Conservation (phyloP, 2,329 filamentous ascomycete genomes). For the Phialocephala subalpina region DNA sequence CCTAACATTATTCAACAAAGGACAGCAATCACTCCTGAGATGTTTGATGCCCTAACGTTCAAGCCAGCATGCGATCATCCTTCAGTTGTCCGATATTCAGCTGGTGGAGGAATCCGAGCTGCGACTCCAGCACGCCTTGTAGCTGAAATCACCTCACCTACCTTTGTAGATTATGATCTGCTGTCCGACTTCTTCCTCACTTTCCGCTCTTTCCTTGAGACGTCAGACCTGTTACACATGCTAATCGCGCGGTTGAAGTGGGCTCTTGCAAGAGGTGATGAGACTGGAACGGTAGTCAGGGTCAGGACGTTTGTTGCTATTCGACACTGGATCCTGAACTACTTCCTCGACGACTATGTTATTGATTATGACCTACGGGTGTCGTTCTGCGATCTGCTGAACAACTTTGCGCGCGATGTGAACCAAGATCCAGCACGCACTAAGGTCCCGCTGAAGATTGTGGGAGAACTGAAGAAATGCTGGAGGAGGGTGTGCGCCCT, state of each 20-base stretch:
- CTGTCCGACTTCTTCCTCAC: constrained; percentile 98
- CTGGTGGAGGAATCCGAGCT: constrained; percentile 79
- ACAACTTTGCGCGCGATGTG: constrained; percentile 68
- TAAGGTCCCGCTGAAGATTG: constrained; percentile 78
- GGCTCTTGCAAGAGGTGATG: constrained; percentile 82
- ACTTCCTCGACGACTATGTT: constrained; percentile 95
- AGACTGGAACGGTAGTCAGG: constrained; percentile 90
- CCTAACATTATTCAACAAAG: constrained; percentile 33
- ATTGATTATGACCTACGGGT: constrained; percentile 75
- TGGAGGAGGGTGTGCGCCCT: constrained; percentile 91
- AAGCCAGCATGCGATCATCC: constrained; percentile 82
- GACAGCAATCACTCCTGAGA: constrained; percentile 69
- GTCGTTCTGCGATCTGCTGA: constrained; percentile 83
- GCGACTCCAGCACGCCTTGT: constrained; percentile 91
- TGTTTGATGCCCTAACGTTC: constrained; percentile 84
- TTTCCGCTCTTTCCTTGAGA: constrained; percentile 85
- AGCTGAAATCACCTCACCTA: constrained; percentile 95
- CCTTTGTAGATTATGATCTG: constrained; percentile 95
- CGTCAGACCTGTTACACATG: constrained; percentile 80
- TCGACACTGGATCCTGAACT: constrained; percentile 97
- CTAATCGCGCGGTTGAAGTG: constrained; percentile 86
- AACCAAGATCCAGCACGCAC: constrained; percentile 51
- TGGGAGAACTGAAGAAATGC: constrained; percentile 94
- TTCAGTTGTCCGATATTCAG: constrained; percentile 82
- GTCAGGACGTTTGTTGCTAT: constrained; percentile 95